Conservation (phyloP, 306 rosid species). For the Betula pendula region DNA sequence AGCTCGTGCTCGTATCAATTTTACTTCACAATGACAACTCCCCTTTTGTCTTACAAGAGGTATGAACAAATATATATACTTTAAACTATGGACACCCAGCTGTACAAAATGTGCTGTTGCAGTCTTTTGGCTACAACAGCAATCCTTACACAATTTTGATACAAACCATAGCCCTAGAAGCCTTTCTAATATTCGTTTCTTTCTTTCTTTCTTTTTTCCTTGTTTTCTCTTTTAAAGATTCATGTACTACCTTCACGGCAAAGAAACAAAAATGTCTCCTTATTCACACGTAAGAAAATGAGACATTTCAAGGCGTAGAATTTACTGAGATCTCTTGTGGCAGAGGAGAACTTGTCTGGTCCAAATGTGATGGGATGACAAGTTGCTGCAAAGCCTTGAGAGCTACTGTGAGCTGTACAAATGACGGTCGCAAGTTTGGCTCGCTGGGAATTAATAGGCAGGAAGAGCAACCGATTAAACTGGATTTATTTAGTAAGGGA, state of each 20-base stretch:
- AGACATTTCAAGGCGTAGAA: slow-evolving; percentile 63
- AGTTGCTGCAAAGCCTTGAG: slow-evolving; percentile 88
- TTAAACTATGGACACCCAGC: background rate
- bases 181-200: slow-evolving; percentile 21
- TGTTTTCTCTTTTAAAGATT: slow-evolving; percentile 8
- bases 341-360: slow-evolving; percentile 61
- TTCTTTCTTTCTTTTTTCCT: background rate
- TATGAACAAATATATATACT: slow-evolving; percentile 9
- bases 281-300: slow-evolving; percentile 58
- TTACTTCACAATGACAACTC: background rate
- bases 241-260: slow-evolving; percentile 17
- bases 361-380: slow-evolving; percentile 61
- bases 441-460: slow-evolving; percentile 53
- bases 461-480: slow-evolving; percentile 14
- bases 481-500: background rate
- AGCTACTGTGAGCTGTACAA: slow-evolving; percentile 67
- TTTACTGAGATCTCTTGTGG: slow-evolving; percentile 81
- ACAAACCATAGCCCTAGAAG: slow-evolving; percentile 25
- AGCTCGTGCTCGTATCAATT: background rate
- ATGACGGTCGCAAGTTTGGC: slow-evolving; percentile 92
- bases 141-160: slow-evolving; percentile 33
- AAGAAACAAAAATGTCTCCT: slow-evolving; percentile 32
- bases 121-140: slow-evolving; percentile 38
- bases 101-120: slow-evolving; percentile 56
- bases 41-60: background rate